Conservation (phyloP, 148 eudicot species). For the Heliamphora exappendiculata region DNA sequence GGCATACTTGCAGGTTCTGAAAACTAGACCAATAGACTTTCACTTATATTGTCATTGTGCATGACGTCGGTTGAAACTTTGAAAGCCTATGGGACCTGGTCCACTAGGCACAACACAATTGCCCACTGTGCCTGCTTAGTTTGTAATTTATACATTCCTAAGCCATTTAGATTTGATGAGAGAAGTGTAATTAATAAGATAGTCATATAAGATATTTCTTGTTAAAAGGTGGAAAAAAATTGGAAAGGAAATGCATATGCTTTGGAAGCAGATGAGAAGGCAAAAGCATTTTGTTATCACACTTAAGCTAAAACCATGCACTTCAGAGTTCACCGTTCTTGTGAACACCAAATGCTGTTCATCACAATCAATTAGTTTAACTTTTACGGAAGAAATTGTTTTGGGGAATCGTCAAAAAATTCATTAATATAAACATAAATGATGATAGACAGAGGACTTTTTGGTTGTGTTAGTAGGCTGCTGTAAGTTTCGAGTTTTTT, state of each 20-base stretch:
- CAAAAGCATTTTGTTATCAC: neutral
- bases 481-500: neutral
- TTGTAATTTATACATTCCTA: neutral
- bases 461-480: neutral
- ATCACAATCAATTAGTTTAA: neutral
- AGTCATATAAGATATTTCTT: too few species aligned
- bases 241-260: too few species aligned
- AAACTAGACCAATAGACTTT: neutral
- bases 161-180: neutral
- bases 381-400: too few species aligned
- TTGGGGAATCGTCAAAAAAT: too few species aligned
- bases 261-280: too few species aligned
- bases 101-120: neutral
- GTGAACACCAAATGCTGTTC: neutral
- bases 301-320: neutral
- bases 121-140: neutral
- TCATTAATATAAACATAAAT: too few species aligned
- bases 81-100: neutral
- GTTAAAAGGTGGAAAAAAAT: neutral
- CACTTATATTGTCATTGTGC: neutral
- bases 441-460: neutral
- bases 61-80: too few species aligned
- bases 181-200: too few species aligned
- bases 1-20: too few species aligned
- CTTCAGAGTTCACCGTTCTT: neutral